Percentiles rank a stretch among this genome's conserved stretches.
These are phyloP conservation scores for Fusarium hostae DNA, from an alignment of 2,329 filamentous ascomycete species.

Conservation along the genomic window DNA sequence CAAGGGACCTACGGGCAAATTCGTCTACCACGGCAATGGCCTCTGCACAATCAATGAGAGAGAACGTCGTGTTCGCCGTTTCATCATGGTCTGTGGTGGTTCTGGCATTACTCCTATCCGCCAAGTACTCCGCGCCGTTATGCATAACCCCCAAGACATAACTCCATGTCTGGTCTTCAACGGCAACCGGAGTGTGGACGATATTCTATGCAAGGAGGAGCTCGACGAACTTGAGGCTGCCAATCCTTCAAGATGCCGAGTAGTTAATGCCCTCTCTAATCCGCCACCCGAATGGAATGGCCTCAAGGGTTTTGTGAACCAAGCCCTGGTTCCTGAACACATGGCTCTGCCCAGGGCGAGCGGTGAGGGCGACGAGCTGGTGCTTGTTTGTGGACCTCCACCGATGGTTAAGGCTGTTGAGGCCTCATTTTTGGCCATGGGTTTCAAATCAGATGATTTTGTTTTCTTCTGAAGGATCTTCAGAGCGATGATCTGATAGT, in stretches of 20 bases:
- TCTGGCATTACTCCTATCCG: constrained; percentile 94
- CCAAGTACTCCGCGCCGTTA: constrained; percentile 79
- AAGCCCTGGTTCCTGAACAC: constrained; percentile 70
- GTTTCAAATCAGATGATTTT: constrained; percentile 64
- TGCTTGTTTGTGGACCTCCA: constrained; percentile 83
- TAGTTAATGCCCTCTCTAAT: constrained; percentile 77
- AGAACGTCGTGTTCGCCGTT: constrained; percentile 68
- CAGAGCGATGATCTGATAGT: neutral
- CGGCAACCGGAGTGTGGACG: constrained; percentile 79
- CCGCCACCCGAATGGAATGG: constrained; percentile 75
- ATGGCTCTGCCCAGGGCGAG: constrained; percentile 54
- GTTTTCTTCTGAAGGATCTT: constrained; percentile 41
- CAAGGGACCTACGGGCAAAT: constrained; percentile 89
- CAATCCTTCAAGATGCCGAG: constrained; percentile 66
- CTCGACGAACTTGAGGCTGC: constrained; percentile 70
- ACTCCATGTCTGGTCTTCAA: constrained; percentile 80
- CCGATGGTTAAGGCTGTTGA: constrained; percentile 76
- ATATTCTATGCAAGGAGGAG: constrained; percentile 83
- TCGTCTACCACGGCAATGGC: constrained; percentile 79
- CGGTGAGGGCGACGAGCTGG: constrained; percentile 64
- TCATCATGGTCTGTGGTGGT: constrained; percentile 89
- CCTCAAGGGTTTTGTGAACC: constrained; percentile 72
- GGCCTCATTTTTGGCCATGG: constrained; percentile 63
- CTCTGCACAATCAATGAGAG: constrained; percentile 69
- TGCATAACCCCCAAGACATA: constrained; percentile 64